Evolutionary conservation across 2,329 filamentous ascomycete species (phyloP).

Genomic region (Scedosporium minutisporum): DNA sequence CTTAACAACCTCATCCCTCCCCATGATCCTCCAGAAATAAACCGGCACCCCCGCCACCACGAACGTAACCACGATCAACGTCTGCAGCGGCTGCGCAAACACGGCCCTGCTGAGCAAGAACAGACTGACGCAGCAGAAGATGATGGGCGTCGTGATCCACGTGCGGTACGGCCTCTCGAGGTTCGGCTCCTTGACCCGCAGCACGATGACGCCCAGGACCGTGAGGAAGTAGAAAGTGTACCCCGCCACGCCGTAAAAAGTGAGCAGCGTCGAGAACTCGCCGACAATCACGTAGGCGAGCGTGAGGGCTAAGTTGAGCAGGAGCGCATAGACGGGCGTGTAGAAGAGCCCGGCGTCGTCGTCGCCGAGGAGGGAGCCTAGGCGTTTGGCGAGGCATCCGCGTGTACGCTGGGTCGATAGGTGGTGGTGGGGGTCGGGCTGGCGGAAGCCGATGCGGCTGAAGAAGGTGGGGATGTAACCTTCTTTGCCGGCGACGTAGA

Average conservation of each 20-base stretch:
- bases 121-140: slow-evolving; percentile 95
- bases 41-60: slow-evolving; percentile 75
- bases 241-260: slow-evolving; percentile 94
- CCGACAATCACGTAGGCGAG: slow-evolving; percentile 71
- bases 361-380: slow-evolving; percentile 62
- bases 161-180: slow-evolving; percentile 88
- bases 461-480: slow-evolving; percentile 82
- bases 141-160: slow-evolving; percentile 94
- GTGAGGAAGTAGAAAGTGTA: slow-evolving; percentile 97
- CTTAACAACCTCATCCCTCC: slow-evolving; percentile 44
- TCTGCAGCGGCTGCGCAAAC: slow-evolving; percentile 85
- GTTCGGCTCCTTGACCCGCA: slow-evolving; percentile 77
- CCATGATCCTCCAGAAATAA: slow-evolving; percentile 77
- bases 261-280: slow-evolving; percentile 84
- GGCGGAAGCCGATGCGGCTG: slow-evolving; percentile 66
- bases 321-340: slow-evolving; percentile 87
- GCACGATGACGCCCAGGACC: slow-evolving; percentile 82
- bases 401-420: slow-evolving; percentile 36
- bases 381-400: slow-evolving; percentile 46
- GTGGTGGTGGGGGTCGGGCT: slow-evolving; percentile 21
- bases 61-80: slow-evolving; percentile 75
- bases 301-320: slow-evolving; percentile 70
- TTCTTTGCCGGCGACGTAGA: slow-evolving; percentile 92
- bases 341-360: slow-evolving; percentile 74
- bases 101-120: slow-evolving; percentile 84